A percentile compares a stretch with the other conserved stretches of the same genome.
Evolutionary conservation across 352 stramenopile genomes (phyloP).

Genomic region (Phytophthora colocasiae): DNA sequence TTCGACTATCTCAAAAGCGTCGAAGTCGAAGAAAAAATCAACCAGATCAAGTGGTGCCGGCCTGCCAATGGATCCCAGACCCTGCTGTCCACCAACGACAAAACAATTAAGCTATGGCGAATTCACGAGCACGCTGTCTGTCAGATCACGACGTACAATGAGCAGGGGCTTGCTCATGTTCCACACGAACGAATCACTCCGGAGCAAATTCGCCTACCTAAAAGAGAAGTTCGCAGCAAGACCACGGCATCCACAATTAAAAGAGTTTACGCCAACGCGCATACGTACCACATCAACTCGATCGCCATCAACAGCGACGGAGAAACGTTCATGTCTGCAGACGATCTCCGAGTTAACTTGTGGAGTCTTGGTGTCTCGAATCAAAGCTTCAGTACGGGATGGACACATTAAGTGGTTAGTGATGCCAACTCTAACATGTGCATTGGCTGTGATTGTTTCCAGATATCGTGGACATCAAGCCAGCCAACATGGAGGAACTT

Average conservation of each 20-base stretch:
- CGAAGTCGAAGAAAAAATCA: conserved; percentile 98
- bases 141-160: conserved; percentile 80
- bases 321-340: conserved; percentile 96
- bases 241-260: conserved; percentile 82
- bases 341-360: conserved; percentile 96
- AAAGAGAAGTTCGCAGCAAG: conserved; percentile 56
- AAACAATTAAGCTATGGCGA: conserved; percentile 98
- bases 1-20: conserved; percentile 98
- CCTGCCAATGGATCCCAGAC: conserved; percentile 89
- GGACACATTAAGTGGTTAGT: background rate
- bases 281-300: conserved; percentile 98
- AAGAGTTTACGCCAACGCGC: conserved; percentile 92
- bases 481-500: conserved; percentile 96
- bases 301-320: conserved; percentile 95
- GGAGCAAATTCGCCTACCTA: conserved; percentile 60
- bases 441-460: background rate
- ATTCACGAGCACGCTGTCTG: conserved; percentile 82
- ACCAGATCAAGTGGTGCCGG: conserved; percentile 95
- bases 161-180: conserved; percentile 41
- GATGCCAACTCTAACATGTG: background rate
- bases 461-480: conserved; percentile 98
- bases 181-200: conserved; percentile 30
- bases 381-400: conserved; percentile 89
- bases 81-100: conserved; percentile 97
- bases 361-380: conserved; percentile 93